A percentile compares a stretch with the other conserved stretches of the same genome.
Conservation (phyloP, 2,329 filamentous ascomycete genomes). For the Penicillium expansum region DNA sequence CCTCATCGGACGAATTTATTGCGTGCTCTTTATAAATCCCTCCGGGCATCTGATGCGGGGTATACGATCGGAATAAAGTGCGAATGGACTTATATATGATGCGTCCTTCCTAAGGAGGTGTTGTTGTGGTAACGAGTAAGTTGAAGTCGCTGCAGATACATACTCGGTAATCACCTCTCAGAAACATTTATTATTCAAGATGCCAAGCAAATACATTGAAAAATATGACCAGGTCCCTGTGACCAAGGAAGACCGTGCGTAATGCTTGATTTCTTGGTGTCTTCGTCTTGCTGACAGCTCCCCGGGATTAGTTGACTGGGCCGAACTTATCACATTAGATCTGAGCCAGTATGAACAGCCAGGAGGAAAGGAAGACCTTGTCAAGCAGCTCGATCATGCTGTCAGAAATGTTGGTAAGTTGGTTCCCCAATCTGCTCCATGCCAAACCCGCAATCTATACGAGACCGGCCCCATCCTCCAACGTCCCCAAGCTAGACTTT, state of each 20-base stretch:
- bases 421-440: not conserved
- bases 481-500: not conserved
- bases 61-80: not conserved
- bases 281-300: constrained; percentile 14
- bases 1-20: constrained; percentile 16
- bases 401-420: constrained; percentile 45
- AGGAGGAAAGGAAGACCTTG: constrained; percentile 54
- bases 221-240: constrained; percentile 48
- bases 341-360: constrained; percentile 54
- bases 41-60: constrained; percentile 6
- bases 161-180: not conserved
- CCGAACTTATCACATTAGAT: constrained; percentile 58
- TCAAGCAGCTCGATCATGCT: constrained; percentile 56
- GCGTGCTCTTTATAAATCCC: constrained; percentile 24
- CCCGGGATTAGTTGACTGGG: constrained; percentile 46
- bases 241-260: constrained; percentile 43
- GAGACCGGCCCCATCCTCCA: too few species aligned
- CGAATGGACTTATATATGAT: not conserved
- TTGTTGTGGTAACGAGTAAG: not conserved
- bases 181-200: not conserved
- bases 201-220: constrained; percentile 34
- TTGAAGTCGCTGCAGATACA: not conserved
- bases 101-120: not conserved
- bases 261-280: not conserved
- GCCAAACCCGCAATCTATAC: not conserved